A percentile compares a stretch with the other conserved stretches of the same genome.
Conservation (phyloP, 73 alveolate species). For the Tetrahymena borealis region DNA sequence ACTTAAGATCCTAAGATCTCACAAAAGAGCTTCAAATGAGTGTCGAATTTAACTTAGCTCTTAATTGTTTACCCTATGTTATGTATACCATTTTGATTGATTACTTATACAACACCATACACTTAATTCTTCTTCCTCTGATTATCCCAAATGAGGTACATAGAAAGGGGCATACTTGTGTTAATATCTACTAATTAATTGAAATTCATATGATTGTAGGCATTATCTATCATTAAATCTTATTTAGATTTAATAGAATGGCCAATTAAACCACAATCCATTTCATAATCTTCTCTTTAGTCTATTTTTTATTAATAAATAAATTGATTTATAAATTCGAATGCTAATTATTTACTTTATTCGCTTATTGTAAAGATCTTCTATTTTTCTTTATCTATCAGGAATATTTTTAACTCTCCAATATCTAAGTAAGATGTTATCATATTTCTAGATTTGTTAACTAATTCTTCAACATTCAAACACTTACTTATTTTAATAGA, state of each 20-base stretch:
- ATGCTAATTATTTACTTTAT: neutral
- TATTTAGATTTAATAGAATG: conserved; percentile 7
- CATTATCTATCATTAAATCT: conserved; percentile 37
- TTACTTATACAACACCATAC: conserved; percentile 37
- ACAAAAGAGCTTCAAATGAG: neutral
- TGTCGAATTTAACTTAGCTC: neutral
- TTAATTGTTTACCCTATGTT: neutral
- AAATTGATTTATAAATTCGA: neutral
- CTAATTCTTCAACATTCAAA: neutral
- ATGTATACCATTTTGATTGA: conserved; percentile 46
- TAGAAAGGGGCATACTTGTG: conserved; percentile 62
- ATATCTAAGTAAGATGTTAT: neutral
- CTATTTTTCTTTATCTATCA: conserved; percentile 17
- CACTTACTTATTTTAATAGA: neutral
- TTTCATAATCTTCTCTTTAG: conserved; percentile 2
- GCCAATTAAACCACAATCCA: conserved; percentile 34
- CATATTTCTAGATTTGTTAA: neutral
- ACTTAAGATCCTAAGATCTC: neutral
- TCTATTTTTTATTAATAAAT: neutral
- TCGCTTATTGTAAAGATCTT: conserved; percentile 14
- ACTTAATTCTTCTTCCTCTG: neutral
- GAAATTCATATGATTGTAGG: conserved; percentile 43
- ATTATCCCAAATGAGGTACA: conserved; percentile 37
- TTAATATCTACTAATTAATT: conserved; percentile 58
- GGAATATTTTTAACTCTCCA: conserved; percentile 21